A percentile compares a stretch with the other conserved stretches of the same genome.
phyloP scores from a whole-genome alignment of 768 basidiomycete species.

The Russula virescens region DNA sequence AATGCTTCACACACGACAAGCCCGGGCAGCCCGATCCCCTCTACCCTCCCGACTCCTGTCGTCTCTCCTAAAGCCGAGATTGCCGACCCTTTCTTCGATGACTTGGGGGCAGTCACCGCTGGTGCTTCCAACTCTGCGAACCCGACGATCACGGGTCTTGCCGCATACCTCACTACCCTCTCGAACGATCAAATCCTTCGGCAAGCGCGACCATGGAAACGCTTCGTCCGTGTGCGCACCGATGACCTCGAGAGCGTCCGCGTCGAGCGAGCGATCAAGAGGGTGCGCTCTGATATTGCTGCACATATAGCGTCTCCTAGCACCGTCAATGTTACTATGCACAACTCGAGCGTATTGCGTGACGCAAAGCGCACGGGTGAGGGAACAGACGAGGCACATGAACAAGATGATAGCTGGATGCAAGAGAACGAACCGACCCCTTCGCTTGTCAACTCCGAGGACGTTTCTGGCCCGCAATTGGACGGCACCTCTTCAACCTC shows the following conservation, averaged over 20 bases:
- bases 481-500: slow-evolving; percentile 25
- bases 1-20: slow-evolving; percentile 22
- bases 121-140: slow-evolving; percentile 28
- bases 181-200: slow-evolving; percentile 63
- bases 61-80: slow-evolving; percentile 50
- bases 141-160: slow-evolving; percentile 50
- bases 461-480: not conserved
- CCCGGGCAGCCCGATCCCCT: slow-evolving; percentile 31
- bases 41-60: slow-evolving; percentile 40
- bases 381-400: slow-evolving; percentile 17
- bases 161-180: slow-evolving; percentile 72
- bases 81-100: slow-evolving; percentile 52
- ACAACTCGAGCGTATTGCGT: slow-evolving; percentile 14
- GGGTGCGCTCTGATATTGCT: slow-evolving; percentile 78
- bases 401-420: slow-evolving; percentile 12
- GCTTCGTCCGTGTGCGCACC: slow-evolving; percentile 77
- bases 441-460: slow-evolving; percentile 20
- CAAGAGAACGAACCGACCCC: slow-evolving; percentile 8
- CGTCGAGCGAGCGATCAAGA: slow-evolving; percentile 82
- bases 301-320: slow-evolving; percentile 48
- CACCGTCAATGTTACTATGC: slow-evolving; percentile 23
- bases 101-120: slow-evolving; percentile 25
- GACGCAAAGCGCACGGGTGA: slow-evolving; percentile 6
- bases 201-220: slow-evolving; percentile 68
- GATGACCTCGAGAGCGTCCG: slow-evolving; percentile 87